Evolutionary conservation across 2,329 filamentous ascomycete genomes (phyloP).

Genomic region (Aspergillaceae sp.): DNA sequence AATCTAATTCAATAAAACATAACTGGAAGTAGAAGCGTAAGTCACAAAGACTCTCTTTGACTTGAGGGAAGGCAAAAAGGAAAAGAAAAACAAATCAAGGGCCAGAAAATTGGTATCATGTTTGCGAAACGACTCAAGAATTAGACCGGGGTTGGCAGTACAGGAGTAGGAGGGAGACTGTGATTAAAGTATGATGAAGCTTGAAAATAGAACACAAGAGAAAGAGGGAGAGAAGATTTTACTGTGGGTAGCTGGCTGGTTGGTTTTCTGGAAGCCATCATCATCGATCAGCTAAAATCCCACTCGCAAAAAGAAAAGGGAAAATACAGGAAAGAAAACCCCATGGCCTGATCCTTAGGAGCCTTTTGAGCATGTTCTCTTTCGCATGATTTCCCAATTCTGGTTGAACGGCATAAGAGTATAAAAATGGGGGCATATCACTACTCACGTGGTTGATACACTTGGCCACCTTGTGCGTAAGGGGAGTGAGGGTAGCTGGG

Average conservation of each 20-base stretch:
- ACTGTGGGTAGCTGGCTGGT: conserved; percentile 30
- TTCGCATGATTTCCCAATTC: background rate
- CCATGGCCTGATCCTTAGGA: background rate
- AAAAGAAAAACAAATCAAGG: conserved; percentile 15
- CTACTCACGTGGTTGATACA: conserved; percentile 45
- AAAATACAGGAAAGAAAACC: background rate
- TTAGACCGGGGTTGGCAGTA: conserved; percentile 26
- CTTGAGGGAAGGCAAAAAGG: background rate
- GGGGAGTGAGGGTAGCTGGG: conserved; percentile 44
- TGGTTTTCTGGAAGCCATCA: conserved; percentile 28
- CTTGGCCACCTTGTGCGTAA: conserved; percentile 42
- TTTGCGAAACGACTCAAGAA: conserved; percentile 20
- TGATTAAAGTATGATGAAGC: conserved; percentile 22
- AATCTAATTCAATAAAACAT: conserved; percentile 5
- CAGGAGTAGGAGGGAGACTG: conserved; percentile 27
- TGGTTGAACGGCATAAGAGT: conserved; percentile 4
- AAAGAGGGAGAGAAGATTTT: conserved; percentile 17
- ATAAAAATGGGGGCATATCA: conserved; percentile 10
- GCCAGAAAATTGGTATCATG: conserved; percentile 28
- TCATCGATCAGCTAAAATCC: conserved; percentile 20
- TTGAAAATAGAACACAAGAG: conserved; percentile 6
- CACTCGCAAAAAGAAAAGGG: background rate
- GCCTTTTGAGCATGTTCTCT: background rate
- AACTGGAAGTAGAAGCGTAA: conserved; percentile 15
- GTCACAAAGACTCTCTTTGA: conserved; percentile 23